phyloP scores from a whole-genome alignment of 2,329 filamentous ascomycete species.

The Exophiala aquamarina region DNA sequence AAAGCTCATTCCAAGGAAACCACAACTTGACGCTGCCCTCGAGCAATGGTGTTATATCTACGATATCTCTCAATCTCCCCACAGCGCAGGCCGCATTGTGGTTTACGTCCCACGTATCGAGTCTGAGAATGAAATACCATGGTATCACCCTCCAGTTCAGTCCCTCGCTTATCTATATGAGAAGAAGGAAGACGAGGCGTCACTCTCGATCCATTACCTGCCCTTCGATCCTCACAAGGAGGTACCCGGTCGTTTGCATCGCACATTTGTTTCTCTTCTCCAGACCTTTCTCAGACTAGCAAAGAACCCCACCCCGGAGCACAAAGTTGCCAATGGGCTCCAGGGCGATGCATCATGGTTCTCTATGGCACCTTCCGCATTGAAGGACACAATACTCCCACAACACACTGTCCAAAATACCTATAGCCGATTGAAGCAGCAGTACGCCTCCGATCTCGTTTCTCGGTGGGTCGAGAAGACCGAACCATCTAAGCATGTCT shows the following conservation, averaged over 20 bases:
- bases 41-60: conserved; percentile 83
- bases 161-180: conserved; percentile 68
- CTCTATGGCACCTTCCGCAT: conserved; percentile 77
- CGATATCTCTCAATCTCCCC: conserved; percentile 12
- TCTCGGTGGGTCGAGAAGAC: conserved; percentile 82
- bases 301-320: conserved; percentile 8
- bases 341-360: conserved; percentile 65
- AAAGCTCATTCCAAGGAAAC: conserved; percentile 78
- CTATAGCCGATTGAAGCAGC: conserved; percentile 75
- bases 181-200: conserved; percentile 27
- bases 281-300: conserved; percentile 39
- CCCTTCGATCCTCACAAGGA: conserved; percentile 42
- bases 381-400: conserved; percentile 78
- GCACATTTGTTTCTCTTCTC: conserved; percentile 39
- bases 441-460: conserved; percentile 71
- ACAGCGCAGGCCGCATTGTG: conserved; percentile 49
- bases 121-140: conserved; percentile 66
- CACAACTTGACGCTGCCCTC: conserved; percentile 69
- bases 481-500: conserved; percentile 87
- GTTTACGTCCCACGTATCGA: conserved; percentile 75
- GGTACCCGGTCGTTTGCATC: conserved; percentile 39
- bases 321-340: conserved; percentile 32
- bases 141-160: conserved; percentile 79
- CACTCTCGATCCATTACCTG: conserved; percentile 52
- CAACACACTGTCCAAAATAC: conserved; percentile 78